phyloP scores from a whole-genome alignment of 768 basidiomycete genomes.

The Multifurca ochricompacta region DNA sequence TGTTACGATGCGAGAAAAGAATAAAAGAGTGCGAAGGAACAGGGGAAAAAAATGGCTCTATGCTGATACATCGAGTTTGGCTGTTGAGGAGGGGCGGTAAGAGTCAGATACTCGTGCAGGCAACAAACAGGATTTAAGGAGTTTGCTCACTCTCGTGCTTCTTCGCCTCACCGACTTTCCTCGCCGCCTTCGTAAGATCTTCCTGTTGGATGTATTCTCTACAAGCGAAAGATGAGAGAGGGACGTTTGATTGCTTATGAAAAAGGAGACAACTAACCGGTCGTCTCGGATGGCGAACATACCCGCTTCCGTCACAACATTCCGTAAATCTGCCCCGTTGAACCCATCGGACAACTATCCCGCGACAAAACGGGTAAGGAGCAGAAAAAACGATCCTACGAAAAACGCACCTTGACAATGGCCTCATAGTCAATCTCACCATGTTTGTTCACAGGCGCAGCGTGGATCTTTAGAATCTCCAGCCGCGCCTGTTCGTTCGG shows the following conservation, averaged over 20 bases:
- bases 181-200: constrained; percentile 90
- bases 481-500: constrained; percentile 95
- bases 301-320: constrained; percentile 91
- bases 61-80: constrained; percentile 18
- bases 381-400: no score
- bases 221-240: background rate
- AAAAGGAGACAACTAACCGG: constrained; percentile 40
- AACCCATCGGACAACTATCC: constrained; percentile 77
- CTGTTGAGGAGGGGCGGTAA: background rate
- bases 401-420: constrained; percentile 71
- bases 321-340: constrained; percentile 94
- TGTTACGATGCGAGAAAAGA: background rate
- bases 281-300: constrained; percentile 99
- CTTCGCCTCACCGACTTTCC: constrained; percentile 94
- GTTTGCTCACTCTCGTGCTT: constrained; percentile 86
- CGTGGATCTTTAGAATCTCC: constrained; percentile 97
- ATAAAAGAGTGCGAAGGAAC: background rate
- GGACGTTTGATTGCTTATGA: background rate
- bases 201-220: constrained; percentile 92
- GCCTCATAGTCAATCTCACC: constrained; percentile 98
- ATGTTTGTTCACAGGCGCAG: constrained; percentile 86
- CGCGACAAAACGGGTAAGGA: background rate
- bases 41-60: background rate
- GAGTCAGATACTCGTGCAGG: background rate
- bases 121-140: background rate